phyloP scores from a whole-genome alignment of 1,284 basidiomycete genomes.

The Sanghuangporus baumii region DNA sequence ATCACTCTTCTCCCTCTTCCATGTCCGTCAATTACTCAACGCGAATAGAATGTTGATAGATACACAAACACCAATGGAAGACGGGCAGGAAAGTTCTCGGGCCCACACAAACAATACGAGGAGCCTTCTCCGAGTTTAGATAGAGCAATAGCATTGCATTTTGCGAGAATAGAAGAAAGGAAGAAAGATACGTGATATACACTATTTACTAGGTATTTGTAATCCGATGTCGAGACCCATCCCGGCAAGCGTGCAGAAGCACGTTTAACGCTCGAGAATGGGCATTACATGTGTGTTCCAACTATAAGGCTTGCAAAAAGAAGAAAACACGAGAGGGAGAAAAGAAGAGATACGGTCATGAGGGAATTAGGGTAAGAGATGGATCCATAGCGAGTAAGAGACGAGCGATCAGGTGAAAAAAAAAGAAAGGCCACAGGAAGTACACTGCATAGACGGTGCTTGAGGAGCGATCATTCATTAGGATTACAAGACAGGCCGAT shows the following conservation, averaged over 20 bases:
- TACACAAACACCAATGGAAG: too few relatives aligned
- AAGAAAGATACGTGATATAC: constrained; percentile 1
- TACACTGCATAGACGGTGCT: not conserved
- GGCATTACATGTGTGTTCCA: constrained; percentile 2
- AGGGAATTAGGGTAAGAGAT: not conserved
- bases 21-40: too few relatives aligned
- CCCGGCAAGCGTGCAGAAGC: not conserved
- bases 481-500: constrained; percentile 9
- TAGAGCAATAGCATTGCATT: too few relatives aligned
- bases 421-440: not conserved
- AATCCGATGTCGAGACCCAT: not conserved
- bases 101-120: too few relatives aligned
- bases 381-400: not conserved
- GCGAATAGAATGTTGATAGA: too few relatives aligned
- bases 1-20: too few relatives aligned
- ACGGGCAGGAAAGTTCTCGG: too few relatives aligned
- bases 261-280: not conserved
- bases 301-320: constrained; percentile 1
- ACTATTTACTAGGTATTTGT: constrained; percentile 12
- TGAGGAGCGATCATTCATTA: not conserved
- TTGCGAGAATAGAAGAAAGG: too few relatives aligned
- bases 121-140: too few relatives aligned
- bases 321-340: not conserved
- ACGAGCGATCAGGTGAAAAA: not conserved
- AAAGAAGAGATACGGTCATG: not conserved